These are phyloP conservation scores for Digitaria exilis DNA, from an alignment of 202 grass and related monocot genomes.

Conservation along the genomic window DNA sequence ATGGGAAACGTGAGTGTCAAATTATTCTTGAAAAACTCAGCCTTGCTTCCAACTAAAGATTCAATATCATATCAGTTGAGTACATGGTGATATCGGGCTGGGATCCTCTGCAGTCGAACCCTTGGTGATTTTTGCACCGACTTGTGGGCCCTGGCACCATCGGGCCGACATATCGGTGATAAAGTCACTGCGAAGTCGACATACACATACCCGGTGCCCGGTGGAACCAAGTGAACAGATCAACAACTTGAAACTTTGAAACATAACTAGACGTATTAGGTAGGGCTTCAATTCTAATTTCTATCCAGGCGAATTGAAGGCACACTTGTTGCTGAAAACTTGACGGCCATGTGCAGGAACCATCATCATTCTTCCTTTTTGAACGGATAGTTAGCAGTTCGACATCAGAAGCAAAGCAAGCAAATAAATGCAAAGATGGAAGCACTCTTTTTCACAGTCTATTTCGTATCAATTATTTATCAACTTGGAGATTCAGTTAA, in stretches of 20 bases:
- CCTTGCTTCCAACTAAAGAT: not conserved
- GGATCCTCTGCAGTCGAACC: too few relatives aligned
- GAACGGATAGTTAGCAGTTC: not conserved
- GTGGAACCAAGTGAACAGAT: constrained; percentile 24
- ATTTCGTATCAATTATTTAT: constrained; percentile 4
- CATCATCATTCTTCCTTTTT: not conserved
- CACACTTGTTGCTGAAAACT: constrained; percentile 14
- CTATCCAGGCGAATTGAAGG: not conserved
- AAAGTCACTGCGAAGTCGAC: too few relatives aligned
- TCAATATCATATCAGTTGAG: too few relatives aligned
- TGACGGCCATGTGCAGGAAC: not conserved
- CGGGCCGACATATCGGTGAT: too few relatives aligned
- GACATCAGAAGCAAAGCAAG: constrained; percentile 31
- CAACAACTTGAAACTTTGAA: constrained; percentile 12
- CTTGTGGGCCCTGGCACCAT: too few relatives aligned
- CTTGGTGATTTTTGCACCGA: too few relatives aligned
- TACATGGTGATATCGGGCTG: too few relatives aligned
- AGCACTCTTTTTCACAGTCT: not conserved
- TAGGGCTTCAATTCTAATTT: constrained; percentile 1
- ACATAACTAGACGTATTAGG: constrained; percentile 17
- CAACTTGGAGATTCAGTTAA: too few relatives aligned
- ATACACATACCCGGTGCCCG: too few relatives aligned
- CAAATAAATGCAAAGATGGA: constrained; percentile 21
- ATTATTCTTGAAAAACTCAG: not conserved
- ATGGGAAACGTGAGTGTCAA: constrained; percentile 7